A percentile compares a stretch with the other conserved stretches of the same genome.
Evolutionary conservation across 129 eudicot genomes (phyloP).

Genomic region (Mikania micrantha): DNA sequence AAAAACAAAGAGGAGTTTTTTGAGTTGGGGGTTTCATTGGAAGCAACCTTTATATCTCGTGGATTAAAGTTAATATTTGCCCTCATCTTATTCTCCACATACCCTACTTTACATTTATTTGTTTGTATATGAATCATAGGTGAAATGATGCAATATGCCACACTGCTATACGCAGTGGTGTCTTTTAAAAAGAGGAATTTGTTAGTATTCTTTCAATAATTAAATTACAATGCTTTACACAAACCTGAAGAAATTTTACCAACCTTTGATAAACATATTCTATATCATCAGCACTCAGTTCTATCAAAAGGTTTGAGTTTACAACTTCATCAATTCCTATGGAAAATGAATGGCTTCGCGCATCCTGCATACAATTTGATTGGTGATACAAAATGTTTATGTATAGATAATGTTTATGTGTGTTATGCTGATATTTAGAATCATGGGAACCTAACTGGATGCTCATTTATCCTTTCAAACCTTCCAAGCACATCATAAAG

Average conservation of each 20-base stretch:
- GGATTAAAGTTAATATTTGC: no score
- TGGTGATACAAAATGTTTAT: conserved; percentile 12
- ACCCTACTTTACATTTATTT: no score
- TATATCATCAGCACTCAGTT: conserved; percentile 80
- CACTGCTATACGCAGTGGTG: neutral
- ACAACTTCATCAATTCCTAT: conserved; percentile 77
- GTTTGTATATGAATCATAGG: neutral
- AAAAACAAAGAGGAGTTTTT: no score
- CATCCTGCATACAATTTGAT: conserved; percentile 48
- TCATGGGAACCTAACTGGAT: conserved; percentile 65
- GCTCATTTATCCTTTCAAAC: conserved; percentile 86
- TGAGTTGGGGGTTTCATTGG: no score
- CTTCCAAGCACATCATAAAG: conserved; percentile 74
- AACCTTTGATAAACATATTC: conserved; percentile 88
- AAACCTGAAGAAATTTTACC: conserved; percentile 4
- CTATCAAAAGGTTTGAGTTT: conserved; percentile 72
- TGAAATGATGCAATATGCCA: neutral
- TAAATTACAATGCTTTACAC: neutral
- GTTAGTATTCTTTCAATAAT: neutral
- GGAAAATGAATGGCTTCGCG: conserved; percentile 78
- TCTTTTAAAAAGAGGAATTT: neutral
- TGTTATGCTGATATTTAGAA: conserved; percentile 1
- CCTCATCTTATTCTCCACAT: no score
- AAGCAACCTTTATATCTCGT: no score
- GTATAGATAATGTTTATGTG: neutral